Conservation (phyloP, 2,329 filamentous ascomycete genomes). For the Diaporthe sp. region DNA sequence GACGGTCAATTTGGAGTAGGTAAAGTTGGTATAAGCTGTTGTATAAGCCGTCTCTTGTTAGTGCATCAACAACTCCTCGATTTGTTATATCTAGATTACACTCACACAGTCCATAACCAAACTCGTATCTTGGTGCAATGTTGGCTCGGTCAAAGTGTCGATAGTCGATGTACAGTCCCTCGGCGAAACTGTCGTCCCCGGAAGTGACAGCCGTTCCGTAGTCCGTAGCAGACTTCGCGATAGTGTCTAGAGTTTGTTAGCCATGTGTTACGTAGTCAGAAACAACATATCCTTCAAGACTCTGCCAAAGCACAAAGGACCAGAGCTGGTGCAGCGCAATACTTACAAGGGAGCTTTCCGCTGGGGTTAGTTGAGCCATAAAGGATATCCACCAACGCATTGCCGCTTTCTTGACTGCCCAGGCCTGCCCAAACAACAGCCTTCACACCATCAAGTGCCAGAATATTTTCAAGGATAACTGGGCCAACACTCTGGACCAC, state of each 20-base stretch:
- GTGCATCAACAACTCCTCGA: not conserved
- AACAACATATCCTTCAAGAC: not conserved
- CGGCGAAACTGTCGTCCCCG: conserved; percentile 67
- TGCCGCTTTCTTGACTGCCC: conserved; percentile 82
- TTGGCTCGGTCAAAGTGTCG: conserved; percentile 71
- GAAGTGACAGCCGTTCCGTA: conserved; percentile 56
- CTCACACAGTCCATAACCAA: conserved; percentile 73
- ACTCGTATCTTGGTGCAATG: conserved; percentile 73
- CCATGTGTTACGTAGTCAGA: not conserved
- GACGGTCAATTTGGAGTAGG: conserved; percentile 65
- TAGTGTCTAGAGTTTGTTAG: conserved; percentile 54
- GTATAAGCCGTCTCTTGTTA: not conserved
- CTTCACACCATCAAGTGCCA: conserved; percentile 77
- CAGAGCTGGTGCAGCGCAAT: not conserved
- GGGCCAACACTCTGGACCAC: conserved; percentile 75
- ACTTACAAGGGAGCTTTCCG: conserved; percentile 59
- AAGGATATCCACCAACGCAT: conserved; percentile 80
- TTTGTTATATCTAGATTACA: conserved; percentile 23
- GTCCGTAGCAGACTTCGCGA: conserved; percentile 61
- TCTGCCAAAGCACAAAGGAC: not conserved
- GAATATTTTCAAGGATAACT: conserved; percentile 70
- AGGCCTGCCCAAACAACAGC: conserved; percentile 83
- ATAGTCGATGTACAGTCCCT: conserved; percentile 76
- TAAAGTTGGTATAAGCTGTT: conserved; percentile 77
- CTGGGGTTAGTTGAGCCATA: conserved; percentile 69